Base-by-base conservation (phyloP, 1,284 basidiomycete species). In the Papiliotrema terrestris region DNA sequence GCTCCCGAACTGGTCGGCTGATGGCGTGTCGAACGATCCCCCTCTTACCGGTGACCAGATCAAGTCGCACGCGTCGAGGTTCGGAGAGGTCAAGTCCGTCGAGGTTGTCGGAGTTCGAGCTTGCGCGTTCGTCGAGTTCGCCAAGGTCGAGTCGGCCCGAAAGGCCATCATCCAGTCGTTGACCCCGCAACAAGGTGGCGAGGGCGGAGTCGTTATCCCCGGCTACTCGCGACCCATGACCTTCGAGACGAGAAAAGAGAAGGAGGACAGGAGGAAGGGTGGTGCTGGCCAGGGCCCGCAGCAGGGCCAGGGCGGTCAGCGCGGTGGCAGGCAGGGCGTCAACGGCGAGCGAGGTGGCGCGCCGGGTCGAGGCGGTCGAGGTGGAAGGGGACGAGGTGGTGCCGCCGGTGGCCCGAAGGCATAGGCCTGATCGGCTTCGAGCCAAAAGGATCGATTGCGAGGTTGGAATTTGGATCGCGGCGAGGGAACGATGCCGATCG, bases 51-150 rank as follows among this genome's bases (percentile, higher is more conserved):
- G 86, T 51, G 66, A 77, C 19, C 79, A 83, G 1, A 81, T 98
- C 35, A 80, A 76, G 47, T 77, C 78, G 23, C 78, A 81, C 11
- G 83, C 97, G 26, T 79, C 79, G 36, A 84, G 86, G 45, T 97
- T 97, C 74, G 94, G 94, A 5, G 82, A 86, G 3, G 82, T 96
- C 70, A 90, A 89, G 76, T 90, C 93, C 49, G 78, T 92, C 47
- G 92, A 97, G 76, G 86, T 97, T 65, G 87, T 96, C 49, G 87
- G 88, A 60, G 71, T 69, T 72, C 95, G 92, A 77, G 91, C 89
- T 0, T 97, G 93, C 71, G 95, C 94, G 1, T 98, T 98, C 82
- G 82, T 94, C 67, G 94, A 98, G 75, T 98, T 95, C 78, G 77
- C 75, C 37, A 80, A 79, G 8, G 77, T 93, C 58, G 92, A 96